Conservation (phyloP, 495 filamentous ascomycete species). For the Lepraria neglecta region DNA sequence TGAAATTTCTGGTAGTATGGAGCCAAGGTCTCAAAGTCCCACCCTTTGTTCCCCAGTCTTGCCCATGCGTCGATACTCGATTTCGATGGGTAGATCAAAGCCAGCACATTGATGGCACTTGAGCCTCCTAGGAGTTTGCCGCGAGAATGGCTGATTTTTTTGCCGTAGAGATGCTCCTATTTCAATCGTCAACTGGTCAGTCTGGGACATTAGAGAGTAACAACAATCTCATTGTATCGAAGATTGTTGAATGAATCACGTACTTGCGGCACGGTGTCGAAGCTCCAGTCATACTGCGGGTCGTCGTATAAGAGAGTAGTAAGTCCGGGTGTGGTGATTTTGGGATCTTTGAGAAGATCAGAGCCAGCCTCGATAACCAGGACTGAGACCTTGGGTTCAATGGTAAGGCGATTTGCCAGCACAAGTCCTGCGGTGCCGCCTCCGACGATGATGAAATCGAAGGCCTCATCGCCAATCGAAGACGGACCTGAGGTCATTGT, state of each 20-base stretch:
- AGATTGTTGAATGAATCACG: not conserved
- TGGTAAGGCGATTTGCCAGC: not conserved
- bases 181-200: not conserved
- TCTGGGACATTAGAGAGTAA: not conserved
- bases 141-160: conserved; percentile 27
- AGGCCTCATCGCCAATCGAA: not conserved
- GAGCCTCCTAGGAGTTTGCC: conserved; percentile 36
- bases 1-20: conserved; percentile 38
- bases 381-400: not conserved
- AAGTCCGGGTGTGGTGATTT: not conserved
- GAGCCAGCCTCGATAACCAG: not conserved
- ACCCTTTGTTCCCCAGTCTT: conserved; percentile 47
- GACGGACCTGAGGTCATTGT: no score
- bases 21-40: conserved; percentile 44
- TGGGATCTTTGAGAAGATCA: not conserved
- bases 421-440: not conserved
- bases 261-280: not conserved
- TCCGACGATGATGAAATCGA: not conserved
- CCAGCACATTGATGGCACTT: conserved; percentile 32
- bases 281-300: not conserved
- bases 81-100: conserved; percentile 33
- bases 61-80: conserved; percentile 49
- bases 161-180: conserved; percentile 30
- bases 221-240: not conserved
- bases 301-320: not conserved